A percentile compares a stretch with the other conserved stretches of the same genome.
Evolutionary conservation across 345 rosid species (phyloP).

Genomic region (Dipteronia dyeriana): DNA sequence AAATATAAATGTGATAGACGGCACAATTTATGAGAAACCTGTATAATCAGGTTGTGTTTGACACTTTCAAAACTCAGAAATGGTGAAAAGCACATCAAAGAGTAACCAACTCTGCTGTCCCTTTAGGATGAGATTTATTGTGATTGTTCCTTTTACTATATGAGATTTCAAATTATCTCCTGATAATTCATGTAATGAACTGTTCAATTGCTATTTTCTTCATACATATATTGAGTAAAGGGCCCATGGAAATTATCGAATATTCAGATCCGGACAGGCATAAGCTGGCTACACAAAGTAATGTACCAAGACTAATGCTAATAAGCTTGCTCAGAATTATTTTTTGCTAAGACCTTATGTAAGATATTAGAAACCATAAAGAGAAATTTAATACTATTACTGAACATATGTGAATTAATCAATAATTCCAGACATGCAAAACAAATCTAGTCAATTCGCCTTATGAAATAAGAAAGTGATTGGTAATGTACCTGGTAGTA

Average conservation of each 20-base stretch:
- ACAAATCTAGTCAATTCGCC: background rate
- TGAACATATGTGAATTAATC: background rate
- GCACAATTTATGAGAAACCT: background rate
- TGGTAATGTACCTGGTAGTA: conserved; percentile 64
- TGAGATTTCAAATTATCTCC: background rate
- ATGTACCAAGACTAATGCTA: background rate
- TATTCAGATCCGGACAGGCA: background rate
- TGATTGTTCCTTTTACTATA: background rate
- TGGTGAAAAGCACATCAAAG: background rate
- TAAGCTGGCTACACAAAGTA: background rate
- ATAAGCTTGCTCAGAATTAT: background rate
- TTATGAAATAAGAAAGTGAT: conserved; percentile 7
- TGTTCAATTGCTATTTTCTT: too few relatives aligned
- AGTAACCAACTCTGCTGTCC: background rate
- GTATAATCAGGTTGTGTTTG: background rate
- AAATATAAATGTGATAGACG: background rate
- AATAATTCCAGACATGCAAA: conserved; percentile 9
- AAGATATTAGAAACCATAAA: background rate
- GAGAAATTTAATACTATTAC: background rate
- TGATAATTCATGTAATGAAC: conserved; percentile 5
- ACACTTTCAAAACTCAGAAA: background rate
- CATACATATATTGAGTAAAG: background rate
- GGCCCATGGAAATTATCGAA: background rate
- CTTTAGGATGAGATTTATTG: background rate
- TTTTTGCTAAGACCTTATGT: background rate